Percentiles rank a stretch among this genome's conserved stretches.
phyloP scores from a whole-genome alignment of 768 basidiomycete genomes.

The Nevesoporus exiguus region DNA sequence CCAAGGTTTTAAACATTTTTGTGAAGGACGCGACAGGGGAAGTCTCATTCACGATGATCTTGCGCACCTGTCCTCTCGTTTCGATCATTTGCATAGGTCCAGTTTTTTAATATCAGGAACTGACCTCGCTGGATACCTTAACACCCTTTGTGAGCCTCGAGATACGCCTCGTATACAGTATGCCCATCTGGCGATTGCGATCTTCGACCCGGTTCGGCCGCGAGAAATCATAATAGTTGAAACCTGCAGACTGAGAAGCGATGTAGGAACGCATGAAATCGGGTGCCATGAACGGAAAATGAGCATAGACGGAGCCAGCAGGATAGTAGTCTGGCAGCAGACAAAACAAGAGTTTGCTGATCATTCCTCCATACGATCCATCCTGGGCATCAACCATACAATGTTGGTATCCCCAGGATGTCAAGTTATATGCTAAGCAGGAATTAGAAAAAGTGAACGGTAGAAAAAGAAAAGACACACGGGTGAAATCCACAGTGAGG shows the following conservation, averaged over 20 bases:
- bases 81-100: not conserved
- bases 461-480: slow-evolving; percentile 37
- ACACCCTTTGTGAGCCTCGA: slow-evolving; percentile 14
- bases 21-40: slow-evolving; percentile 9
- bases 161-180: slow-evolving; percentile 17
- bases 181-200: not conserved
- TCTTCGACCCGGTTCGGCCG: slow-evolving; percentile 36
- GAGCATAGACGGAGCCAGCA: slow-evolving; percentile 60
- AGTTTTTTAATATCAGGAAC: not conserved
- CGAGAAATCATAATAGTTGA: slow-evolving; percentile 55
- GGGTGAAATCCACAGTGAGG: slow-evolving; percentile 73
- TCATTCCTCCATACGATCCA: slow-evolving; percentile 73
- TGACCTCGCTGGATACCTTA: slow-evolving; percentile 10
- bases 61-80: slow-evolving; percentile 8
- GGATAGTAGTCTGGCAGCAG: slow-evolving; percentile 70
- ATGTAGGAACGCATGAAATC: slow-evolving; percentile 42
- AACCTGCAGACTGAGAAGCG: slow-evolving; percentile 27
- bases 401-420: slow-evolving; percentile 76
- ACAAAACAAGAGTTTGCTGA: slow-evolving; percentile 69
- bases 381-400: slow-evolving; percentile 60
- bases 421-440: slow-evolving; percentile 63
- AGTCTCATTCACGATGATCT: slow-evolving; percentile 14
- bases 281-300: slow-evolving; percentile 80
- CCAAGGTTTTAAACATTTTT: slow-evolving; percentile 4
- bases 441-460: slow-evolving; percentile 2